These are phyloP conservation scores for Nakazawaea siamensis DNA, from an alignment of 805 yeast species.

Conservation along the genomic window DNA sequence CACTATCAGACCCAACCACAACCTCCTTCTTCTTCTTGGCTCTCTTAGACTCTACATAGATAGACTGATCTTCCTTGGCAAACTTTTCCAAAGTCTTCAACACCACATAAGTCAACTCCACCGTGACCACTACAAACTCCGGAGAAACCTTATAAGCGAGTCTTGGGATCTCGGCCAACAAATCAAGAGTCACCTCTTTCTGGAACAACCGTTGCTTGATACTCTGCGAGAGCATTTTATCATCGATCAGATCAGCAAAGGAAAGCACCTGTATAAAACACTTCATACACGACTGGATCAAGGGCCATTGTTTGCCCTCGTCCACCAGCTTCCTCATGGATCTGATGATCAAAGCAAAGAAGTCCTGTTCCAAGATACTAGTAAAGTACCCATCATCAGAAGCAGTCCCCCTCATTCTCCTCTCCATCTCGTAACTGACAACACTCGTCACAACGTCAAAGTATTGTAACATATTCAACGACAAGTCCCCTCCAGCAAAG, in stretches of 20 bases:
- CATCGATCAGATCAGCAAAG: slow-evolving; percentile 28
- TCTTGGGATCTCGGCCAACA: slow-evolving; percentile 52
- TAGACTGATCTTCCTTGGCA: slow-evolving; percentile 34
- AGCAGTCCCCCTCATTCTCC: slow-evolving; percentile 1
- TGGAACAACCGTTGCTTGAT: slow-evolving; percentile 65
- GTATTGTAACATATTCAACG: slow-evolving; percentile 33
- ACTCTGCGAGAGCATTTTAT: slow-evolving; percentile 36
- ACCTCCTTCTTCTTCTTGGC: slow-evolving; percentile 15
- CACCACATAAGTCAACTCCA: slow-evolving; percentile 58
- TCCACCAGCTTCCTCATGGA: slow-evolving; percentile 28
- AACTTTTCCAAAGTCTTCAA: slow-evolving; percentile 62
- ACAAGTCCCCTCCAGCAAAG: slow-evolving; percentile 21
- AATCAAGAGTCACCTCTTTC: slow-evolving; percentile 48
- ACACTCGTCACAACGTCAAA: slow-evolving; percentile 69
- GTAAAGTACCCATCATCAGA: slow-evolving; percentile 37
- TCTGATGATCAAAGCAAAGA: slow-evolving; percentile 44
- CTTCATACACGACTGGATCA: slow-evolving; percentile 63
- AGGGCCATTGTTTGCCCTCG: slow-evolving; percentile 42
- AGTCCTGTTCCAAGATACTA: slow-evolving; percentile 51
- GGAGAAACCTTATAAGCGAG: slow-evolving; percentile 58
- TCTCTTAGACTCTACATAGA: slow-evolving; percentile 6
- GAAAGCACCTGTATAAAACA: slow-evolving; percentile 57
- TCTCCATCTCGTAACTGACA: slow-evolving; percentile 44
- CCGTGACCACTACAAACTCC: slow-evolving; percentile 47
- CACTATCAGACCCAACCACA: slow-evolving; percentile 19